phyloP scores from a whole-genome alignment of 75 land plant species.

The Picea sitchensis region DNA sequence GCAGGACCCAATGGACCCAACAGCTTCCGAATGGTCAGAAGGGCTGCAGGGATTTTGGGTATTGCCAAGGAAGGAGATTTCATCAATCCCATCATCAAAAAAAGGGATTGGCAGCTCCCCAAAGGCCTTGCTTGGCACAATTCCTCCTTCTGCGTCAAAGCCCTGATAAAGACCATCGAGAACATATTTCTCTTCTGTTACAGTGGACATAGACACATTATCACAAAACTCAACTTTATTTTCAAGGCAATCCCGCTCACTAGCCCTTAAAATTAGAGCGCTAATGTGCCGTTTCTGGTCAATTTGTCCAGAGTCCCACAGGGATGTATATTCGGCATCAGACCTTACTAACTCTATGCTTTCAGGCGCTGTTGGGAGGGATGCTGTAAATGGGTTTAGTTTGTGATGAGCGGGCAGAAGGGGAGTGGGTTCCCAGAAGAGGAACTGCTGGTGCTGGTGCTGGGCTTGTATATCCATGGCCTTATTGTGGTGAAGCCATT shows the following conservation, averaged over 20 bases:
- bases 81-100: constrained; percentile 7
- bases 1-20: constrained; percentile 9
- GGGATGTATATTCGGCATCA: background rate
- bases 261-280: constrained; percentile 9
- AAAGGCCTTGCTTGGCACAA: constrained; percentile 12
- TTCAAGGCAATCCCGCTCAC: constrained; percentile 11
- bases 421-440: constrained; percentile 3
- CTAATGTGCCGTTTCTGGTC: constrained; percentile 1
- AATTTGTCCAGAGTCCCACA: background rate
- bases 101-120: background rate
- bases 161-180: constrained; percentile 12
- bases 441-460: background rate
- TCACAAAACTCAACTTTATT: background rate
- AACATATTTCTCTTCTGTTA: constrained; percentile 7
- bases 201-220: background rate
- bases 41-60: constrained; percentile 1
- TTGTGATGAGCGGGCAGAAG: background rate
- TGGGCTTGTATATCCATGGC: background rate
- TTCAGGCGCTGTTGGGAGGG: background rate
- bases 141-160: constrained; percentile 3
- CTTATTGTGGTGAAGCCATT: constrained; percentile 3
- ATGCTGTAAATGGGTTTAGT: background rate
- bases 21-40: constrained; percentile 6
- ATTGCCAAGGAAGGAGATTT: constrained; percentile 1
- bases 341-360: no score